A percentile compares a stretch with the other conserved stretches of the same genome.
Conservation (phyloP, 2,329 filamentous ascomycete genomes). For the Pyrenophora graminea region DNA sequence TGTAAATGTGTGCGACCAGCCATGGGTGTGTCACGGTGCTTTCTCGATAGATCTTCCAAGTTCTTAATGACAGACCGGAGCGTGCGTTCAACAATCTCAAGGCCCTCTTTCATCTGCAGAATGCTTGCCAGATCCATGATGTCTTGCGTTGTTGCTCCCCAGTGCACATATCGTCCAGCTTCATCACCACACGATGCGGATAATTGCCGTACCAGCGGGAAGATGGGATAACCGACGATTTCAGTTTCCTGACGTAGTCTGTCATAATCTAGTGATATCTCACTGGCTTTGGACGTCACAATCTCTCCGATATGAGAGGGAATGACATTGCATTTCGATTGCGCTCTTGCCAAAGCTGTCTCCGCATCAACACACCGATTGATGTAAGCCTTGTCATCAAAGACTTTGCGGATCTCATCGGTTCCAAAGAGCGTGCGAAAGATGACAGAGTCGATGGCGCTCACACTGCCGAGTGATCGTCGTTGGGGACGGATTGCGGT, state of each 20-base stretch:
- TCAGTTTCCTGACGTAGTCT: constrained; percentile 53
- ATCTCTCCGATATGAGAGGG: constrained; percentile 47
- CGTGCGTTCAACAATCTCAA: constrained; percentile 54
- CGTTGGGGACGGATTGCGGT: constrained; percentile 21
- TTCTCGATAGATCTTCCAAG: constrained; percentile 50
- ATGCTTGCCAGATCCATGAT: constrained; percentile 62
- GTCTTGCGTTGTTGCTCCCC: constrained; percentile 64
- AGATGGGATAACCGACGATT: constrained; percentile 60
- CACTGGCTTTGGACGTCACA: constrained; percentile 36
- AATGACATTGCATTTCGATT: constrained; percentile 55
- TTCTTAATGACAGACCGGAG: constrained; percentile 51
- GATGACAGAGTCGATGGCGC: constrained; percentile 55
- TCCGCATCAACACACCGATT: constrained; percentile 57
- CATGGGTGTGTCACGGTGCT: constrained; percentile 60
- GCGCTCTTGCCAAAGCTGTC: constrained; percentile 57
- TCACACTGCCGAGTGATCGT: constrained; percentile 38
- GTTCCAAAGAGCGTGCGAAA: constrained; percentile 59
- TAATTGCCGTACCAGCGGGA: constrained; percentile 57
- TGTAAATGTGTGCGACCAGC: constrained; percentile 63
- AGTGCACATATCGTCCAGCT: constrained; percentile 57
- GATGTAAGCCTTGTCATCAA: constrained; percentile 57
- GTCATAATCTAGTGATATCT: constrained; percentile 50
- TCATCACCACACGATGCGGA: constrained; percentile 45
- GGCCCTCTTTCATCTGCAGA: constrained; percentile 58
- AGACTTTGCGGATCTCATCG: constrained; percentile 56